phyloP scores from a whole-genome alignment of 108 stramenopile species.

The Cyclotella atomus region DNA sequence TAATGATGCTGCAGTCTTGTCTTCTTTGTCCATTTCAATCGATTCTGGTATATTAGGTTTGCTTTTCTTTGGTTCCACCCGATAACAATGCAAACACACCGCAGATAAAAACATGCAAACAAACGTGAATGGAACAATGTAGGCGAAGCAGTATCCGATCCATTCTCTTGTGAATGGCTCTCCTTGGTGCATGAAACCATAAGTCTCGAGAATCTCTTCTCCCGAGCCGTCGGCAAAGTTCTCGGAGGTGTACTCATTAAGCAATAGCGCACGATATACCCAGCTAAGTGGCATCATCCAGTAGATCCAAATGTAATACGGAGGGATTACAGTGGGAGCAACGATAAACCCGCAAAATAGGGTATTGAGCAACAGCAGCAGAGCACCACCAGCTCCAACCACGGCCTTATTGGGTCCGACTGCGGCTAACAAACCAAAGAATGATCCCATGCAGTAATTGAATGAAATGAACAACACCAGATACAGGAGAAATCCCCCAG shows the following conservation, averaged over 20 bases:
- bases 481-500: constrained; percentile 33
- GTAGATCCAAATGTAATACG: constrained; percentile 49
- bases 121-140: constrained; percentile 48
- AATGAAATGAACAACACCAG: constrained; percentile 39
- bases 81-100: constrained; percentile 40
- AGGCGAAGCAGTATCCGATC: constrained; percentile 66
- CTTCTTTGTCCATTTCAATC: constrained; percentile 17
- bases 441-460: constrained; percentile 28
- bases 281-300: constrained; percentile 44
- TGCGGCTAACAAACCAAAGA: constrained; percentile 36
- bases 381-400: constrained; percentile 35
- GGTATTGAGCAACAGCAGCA: constrained; percentile 43
- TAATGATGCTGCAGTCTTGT: neutral
- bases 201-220: constrained; percentile 48
- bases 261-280: constrained; percentile 48
- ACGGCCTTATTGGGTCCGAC: constrained; percentile 38
- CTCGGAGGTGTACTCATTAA: constrained; percentile 37
- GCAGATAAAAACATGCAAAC: constrained; percentile 51
- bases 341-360: constrained; percentile 50
- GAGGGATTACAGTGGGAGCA: constrained; percentile 37
- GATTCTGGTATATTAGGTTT: constrained; percentile 10
- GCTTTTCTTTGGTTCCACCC: constrained; percentile 33
- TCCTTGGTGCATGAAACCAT: constrained; percentile 55
- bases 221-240: constrained; percentile 24
- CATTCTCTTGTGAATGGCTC: constrained; percentile 55